phyloP scores from a whole-genome alignment of 345 rosid species.

The Brassica juncea region DNA sequence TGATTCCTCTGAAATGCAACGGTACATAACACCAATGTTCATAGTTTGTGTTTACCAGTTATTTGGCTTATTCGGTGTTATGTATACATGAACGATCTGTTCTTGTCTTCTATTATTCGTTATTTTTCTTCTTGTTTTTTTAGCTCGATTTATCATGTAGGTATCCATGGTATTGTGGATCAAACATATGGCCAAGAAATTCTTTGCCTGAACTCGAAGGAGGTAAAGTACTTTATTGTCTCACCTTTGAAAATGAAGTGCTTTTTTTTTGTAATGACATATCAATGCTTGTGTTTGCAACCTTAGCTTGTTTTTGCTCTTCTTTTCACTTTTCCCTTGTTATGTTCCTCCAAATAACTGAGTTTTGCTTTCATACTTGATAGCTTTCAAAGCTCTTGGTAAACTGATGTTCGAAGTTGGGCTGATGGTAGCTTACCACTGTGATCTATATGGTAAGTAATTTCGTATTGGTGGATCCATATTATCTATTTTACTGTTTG shows the following conservation, averaged over 20 bases:
- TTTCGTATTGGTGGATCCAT: not conserved
- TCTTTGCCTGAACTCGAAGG: conserved; percentile 83
- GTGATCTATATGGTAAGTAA: conserved; percentile 75
- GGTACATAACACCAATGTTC: conserved; percentile 45
- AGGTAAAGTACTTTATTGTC: conserved; percentile 43
- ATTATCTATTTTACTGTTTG: not conserved
- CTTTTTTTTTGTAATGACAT: not conserved
- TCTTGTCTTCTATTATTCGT: not conserved
- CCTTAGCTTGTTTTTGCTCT: not conserved
- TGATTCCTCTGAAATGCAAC: conserved; percentile 46
- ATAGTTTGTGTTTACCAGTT: conserved; percentile 19
- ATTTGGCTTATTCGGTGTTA: not conserved
- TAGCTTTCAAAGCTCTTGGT: conserved; percentile 91
- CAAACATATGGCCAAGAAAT: conserved; percentile 80
- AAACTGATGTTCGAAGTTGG: conserved; percentile 83
- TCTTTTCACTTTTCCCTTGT: not conserved
- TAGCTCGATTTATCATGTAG: conserved; percentile 44
- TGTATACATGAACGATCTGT: not conserved
- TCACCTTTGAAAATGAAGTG: conserved; percentile 3
- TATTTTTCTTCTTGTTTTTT: conserved; percentile 10
- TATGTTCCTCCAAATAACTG: conserved; percentile 4
- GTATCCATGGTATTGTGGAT: conserved; percentile 86
- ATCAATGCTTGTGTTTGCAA: not conserved
- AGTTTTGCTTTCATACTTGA: conserved; percentile 20
- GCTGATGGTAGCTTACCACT: conserved; percentile 78